phyloP scores from a whole-genome alignment of 192 early-diverging fungal genomes.

The Podila clonocystis region DNA sequence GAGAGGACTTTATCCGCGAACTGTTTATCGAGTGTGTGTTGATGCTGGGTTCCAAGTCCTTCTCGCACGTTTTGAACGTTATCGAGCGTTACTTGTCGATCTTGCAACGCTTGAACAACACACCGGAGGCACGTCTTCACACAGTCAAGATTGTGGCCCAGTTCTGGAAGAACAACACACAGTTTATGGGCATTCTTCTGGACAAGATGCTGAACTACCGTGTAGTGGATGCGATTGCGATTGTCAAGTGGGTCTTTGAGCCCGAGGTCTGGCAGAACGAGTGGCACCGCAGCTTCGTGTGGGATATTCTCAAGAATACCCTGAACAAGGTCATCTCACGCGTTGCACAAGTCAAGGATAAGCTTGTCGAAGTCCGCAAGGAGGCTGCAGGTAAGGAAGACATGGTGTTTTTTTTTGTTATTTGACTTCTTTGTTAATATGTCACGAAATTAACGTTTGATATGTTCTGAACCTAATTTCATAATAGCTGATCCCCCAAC shows the following conservation, averaged over 20 bases:
- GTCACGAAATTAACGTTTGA: not conserved
- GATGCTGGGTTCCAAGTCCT: slow-evolving; percentile 90
- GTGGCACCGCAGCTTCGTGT: slow-evolving; percentile 62
- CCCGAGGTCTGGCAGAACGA: slow-evolving; percentile 54
- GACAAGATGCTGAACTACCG: slow-evolving; percentile 97
- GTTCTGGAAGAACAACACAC: slow-evolving; percentile 92
- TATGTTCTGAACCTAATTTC: not conserved
- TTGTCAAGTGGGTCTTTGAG: slow-evolving; percentile 85
- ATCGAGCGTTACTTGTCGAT: slow-evolving; percentile 83
- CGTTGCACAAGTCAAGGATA: slow-evolving; percentile 72
- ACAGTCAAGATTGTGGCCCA: slow-evolving; percentile 80
- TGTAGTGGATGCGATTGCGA: slow-evolving; percentile 84
- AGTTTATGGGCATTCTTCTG: slow-evolving; percentile 91
- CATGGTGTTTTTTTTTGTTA: not conserved
- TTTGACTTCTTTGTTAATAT: not conserved
- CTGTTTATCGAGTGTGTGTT: slow-evolving; percentile 88
- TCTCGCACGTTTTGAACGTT: slow-evolving; percentile 92
- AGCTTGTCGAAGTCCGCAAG: slow-evolving; percentile 53
- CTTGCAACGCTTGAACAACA: slow-evolving; percentile 66
- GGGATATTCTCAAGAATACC: slow-evolving; percentile 89
- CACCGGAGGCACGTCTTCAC: slow-evolving; percentile 74
- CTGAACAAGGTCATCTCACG: slow-evolving; percentile 87
- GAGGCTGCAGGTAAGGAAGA: slow-evolving; percentile 50
- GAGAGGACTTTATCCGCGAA: slow-evolving; percentile 70
- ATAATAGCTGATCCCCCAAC: slow-evolving; percentile 39